phyloP scores from a whole-genome alignment of 1,139 yeast genomes.

The Yamadazyma oceani region DNA sequence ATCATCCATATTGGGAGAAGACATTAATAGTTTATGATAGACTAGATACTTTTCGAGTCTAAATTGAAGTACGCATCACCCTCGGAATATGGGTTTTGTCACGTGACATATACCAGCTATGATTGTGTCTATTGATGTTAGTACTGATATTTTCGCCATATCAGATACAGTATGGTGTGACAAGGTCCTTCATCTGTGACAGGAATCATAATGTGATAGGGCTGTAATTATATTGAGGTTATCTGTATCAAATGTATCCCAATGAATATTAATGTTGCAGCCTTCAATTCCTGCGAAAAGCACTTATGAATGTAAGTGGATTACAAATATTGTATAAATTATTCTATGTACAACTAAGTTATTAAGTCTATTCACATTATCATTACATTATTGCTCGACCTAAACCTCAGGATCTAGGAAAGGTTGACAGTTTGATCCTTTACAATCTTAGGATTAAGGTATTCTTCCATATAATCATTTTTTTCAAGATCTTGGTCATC shows the following conservation, averaged over 20 bases:
- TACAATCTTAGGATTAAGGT: constrained; percentile 23
- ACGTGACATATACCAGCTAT: constrained; percentile 1
- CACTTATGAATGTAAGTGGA: too few relatives aligned
- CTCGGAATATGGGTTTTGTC: constrained; percentile 7
- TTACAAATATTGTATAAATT: too few relatives aligned
- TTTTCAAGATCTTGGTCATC: constrained; percentile 39
- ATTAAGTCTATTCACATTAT: constrained; percentile 3
- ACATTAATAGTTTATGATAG: too few relatives aligned
- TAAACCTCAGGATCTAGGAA: too few relatives aligned
- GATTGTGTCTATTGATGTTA: neutral
- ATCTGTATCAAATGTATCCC: too few relatives aligned
- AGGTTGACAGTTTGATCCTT: constrained; percentile 5
- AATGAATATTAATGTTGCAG: too few relatives aligned
- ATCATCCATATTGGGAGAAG: constrained; percentile 11
- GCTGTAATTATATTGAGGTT: too few relatives aligned
- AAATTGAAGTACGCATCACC: constrained; percentile 8
- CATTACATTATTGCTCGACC: constrained; percentile 4
- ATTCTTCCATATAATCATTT: constrained; percentile 46
- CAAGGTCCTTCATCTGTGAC: too few relatives aligned
- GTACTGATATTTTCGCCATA: too few relatives aligned
- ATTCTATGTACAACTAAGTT: neutral
- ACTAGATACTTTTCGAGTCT: neutral
- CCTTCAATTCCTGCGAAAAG: too few relatives aligned
- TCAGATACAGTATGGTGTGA: too few relatives aligned
- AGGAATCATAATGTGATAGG: neutral